Base-by-base conservation (phyloP, 192 early-diverging fungal genomes). In the Coemansia sp. region DNA sequence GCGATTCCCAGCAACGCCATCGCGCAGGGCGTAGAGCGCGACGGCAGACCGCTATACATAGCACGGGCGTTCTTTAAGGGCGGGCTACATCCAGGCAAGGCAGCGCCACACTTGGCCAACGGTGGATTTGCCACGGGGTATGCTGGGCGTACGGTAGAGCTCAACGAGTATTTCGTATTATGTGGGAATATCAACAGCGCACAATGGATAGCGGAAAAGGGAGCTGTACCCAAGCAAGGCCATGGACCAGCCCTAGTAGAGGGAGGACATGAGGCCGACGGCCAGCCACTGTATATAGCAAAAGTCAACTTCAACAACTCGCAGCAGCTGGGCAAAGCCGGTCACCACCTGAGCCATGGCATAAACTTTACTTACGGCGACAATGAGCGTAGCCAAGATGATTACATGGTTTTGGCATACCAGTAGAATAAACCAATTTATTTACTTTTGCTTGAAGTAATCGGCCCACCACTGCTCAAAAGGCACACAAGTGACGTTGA, bases 161-260 rank as follows among this genome's bases (percentile, higher is more conserved):
- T 85, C 37, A 70, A 73, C 62, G 69, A 81, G 64, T 88, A 85
- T 72, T 77, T 85, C 66, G 81, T 90, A 0, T 74, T 90, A 31
- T 83, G 85, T 73, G 89, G 89, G 27, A 66, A 75, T 57, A 75
- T 81, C 62, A 81, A 76, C 68, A 65, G 76, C 41, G 68, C 86
- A 12, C 66, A 67, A 23, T 88, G 85, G 80, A 70, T 87, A 27
- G 72, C 79, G 0, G 68, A 71, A 25, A 34, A 66, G 1, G 86
- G 86, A 14, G n/a, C 69, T 2, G 70, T 82, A 15, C 45, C 37
- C 17, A 14, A 14, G 37, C 21, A 50, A 14, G n/a, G 32, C 15
- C 48, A 73, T 23, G 23, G 62, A 7, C 46, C 37, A 4, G 46
- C 59, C 7, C 55, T 60, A 14, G 74, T 84, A 4, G 59, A 69